Evolutionary conservation across 129 eudicot species (phyloP), one percentile per base, ranked within the genome.

Genomic region (Sambucus nigra): DNA sequence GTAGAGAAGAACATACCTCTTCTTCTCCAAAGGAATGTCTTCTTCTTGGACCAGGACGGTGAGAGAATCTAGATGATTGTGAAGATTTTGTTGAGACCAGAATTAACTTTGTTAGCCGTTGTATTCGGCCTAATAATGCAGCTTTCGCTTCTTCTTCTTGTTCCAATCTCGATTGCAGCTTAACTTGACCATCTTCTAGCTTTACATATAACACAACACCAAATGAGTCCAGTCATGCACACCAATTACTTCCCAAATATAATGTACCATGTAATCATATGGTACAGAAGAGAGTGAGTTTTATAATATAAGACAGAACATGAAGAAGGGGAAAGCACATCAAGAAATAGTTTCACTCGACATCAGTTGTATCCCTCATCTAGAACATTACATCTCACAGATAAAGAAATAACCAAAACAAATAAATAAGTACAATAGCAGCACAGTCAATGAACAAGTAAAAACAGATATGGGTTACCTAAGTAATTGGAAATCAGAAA

Each of bases 91-190:
- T 76, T 33, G 99, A 91, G 66, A 91, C 99, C 63, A 91, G 68
- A 29, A 91, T 91, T 73, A 91, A 70, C 70, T 91, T 91, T 38
- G 99, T 91, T 46, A 91, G 67, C 69, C 99, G 75, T 58, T 91
- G 99, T 69, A 91, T 91, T 70, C 99, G 85, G 61, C 89, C 75
- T 70, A 91, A 62, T 55, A 91, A 76, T 54, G 99, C 99, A 60
- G 82, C 95, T 73, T 91, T 91, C 50, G 99, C 99, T 67, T 91
- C 99, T 79, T 91, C 99, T 77, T 91, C 99, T 74, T 91, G 81
- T 69, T 91, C 99, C 76, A 91, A 61, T 57, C 95, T 82, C 48
- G 99, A 91, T 53, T 86, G 99, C 76, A 91, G 62, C 70, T 77
- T 87, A 78, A 91, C 73, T 69, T 91, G 95, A 62, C 95, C 99